Base-by-base conservation (phyloP, 148 eudicot species). In the Tetragonia tetragonoides region DNA sequence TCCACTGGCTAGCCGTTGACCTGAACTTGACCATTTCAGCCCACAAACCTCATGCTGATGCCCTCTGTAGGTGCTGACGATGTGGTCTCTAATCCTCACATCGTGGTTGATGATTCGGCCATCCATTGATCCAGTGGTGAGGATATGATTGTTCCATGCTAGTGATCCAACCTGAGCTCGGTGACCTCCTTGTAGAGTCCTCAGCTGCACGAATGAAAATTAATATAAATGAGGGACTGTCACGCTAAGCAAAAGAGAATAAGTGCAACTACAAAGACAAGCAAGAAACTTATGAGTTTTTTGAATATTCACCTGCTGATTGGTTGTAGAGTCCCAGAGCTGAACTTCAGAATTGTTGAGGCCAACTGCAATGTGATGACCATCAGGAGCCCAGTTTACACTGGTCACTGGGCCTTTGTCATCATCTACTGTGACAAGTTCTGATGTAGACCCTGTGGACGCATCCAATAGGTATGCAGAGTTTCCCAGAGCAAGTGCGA, bases 41-140 rank as follows among this genome's bases (percentile, higher is more conserved):
- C 96, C 94, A 71, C 98, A 93, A 20, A 93, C 92, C 70, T 91
- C 92, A 72, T 85, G 92, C 18, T 81, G 83, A 75, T 93, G 98
- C 17, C 94, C 96, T 57, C 86, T 79, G 78, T 87, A 93, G 59
- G 88, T 88, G 40, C 85, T 84, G 1, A 93, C 91, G 1, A 93
- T 81, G 60, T 86, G 92, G 2, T 72, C 72, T 46, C 49, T 46
- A 46, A 46, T 46, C 2, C 49, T 46, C 49, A 46, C 49, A 46
- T 46, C 49, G 8, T 68, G 88, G 89, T 93, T 90, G 41, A 90
- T 75, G 38, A 91, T 87, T 69, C 51, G 80, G 20, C 92, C 86
- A 34, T 93, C 97, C 93, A 88, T 89, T 78, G 93, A 92, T 66
- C 98, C 94, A 0, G 90, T 90, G 0, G 96, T 88, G 59, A 91